These are phyloP conservation scores for Schizophyllum amplum DNA, from an alignment of 1,284 basidiomycete genomes.

Conservation along the genomic window DNA sequence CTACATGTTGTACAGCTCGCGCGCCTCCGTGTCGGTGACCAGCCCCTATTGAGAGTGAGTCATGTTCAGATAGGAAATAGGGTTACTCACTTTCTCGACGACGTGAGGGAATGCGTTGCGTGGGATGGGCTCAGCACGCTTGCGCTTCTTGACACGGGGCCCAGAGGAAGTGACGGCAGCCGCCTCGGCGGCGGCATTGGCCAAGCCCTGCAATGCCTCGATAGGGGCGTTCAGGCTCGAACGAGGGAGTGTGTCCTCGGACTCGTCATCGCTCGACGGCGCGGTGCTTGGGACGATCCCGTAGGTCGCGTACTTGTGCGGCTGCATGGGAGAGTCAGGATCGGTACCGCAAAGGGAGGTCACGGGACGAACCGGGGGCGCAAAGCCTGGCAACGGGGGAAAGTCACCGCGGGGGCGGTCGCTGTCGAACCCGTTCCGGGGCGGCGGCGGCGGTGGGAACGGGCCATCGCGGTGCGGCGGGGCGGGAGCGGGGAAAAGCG, in stretches of 20 bases:
- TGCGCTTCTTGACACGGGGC: constrained; percentile 72
- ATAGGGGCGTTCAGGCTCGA: constrained; percentile 84
- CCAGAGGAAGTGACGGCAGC: constrained; percentile 58
- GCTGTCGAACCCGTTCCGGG: constrained; percentile 34
- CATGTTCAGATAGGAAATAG: constrained; percentile 1
- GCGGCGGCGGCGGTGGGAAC: constrained; percentile 16
- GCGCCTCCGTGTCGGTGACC: constrained; percentile 68
- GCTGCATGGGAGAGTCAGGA: constrained; percentile 33
- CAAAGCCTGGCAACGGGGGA: constrained; percentile 83
- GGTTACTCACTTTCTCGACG: constrained; percentile 71
- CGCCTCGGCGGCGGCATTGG: constrained; percentile 89
- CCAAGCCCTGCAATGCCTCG: constrained; percentile 85
- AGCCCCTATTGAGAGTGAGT: constrained; percentile 45
- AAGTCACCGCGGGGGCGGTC: constrained; percentile 36
- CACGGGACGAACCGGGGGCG: constrained; percentile 61
- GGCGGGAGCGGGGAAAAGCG: neutral
- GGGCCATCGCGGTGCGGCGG: constrained; percentile 4
- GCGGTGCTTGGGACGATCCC: constrained; percentile 79
- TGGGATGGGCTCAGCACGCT: constrained; percentile 80
- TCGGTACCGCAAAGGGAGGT: constrained; percentile 5
- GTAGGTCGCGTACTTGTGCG: constrained; percentile 86
- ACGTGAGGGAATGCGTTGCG: constrained; percentile 80
- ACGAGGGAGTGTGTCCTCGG: constrained; percentile 77
- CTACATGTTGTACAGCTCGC: constrained; percentile 78
- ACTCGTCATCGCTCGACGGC: constrained; percentile 81